Evolutionary conservation across 2,329 filamentous ascomycete genomes (phyloP).

Genomic region (Exophiala aquamarina): DNA sequence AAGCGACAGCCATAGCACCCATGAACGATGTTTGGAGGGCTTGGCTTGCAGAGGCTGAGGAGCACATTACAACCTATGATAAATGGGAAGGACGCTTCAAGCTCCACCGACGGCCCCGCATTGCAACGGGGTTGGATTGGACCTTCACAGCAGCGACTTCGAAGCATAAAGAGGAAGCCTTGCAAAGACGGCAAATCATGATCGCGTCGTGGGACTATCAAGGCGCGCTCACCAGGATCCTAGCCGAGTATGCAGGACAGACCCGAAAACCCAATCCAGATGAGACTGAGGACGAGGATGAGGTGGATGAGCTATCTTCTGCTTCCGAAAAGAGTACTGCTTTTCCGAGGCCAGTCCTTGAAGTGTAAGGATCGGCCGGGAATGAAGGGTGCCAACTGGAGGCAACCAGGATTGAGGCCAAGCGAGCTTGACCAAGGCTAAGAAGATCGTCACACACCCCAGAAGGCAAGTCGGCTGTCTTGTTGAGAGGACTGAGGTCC

Average conservation of each 20-base stretch:
- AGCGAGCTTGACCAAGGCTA: no score
- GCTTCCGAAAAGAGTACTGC: no score
- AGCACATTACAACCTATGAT: slow-evolving; percentile 7
- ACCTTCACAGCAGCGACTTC: slow-evolving; percentile 3
- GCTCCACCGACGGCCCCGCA: slow-evolving; percentile 7
- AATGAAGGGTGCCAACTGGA: no score
- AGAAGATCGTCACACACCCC: no score
- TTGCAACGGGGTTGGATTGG: slow-evolving; percentile 5
- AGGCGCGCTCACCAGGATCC: slow-evolving; percentile 1
- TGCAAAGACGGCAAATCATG: slow-evolving; percentile 4
- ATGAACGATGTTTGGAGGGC: slow-evolving; percentile 39
- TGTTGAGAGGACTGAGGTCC: no score
- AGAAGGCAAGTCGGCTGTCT: no score
- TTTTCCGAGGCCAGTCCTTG: no score
- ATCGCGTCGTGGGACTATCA: slow-evolving; percentile 8
- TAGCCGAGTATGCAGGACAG: background rate
- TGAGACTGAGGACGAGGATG: background rate
- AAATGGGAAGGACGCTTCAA: slow-evolving; percentile 5
- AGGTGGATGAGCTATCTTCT: background rate
- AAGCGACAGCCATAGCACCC: slow-evolving; percentile 36
- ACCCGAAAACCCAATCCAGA: background rate
- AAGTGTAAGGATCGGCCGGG: no score
- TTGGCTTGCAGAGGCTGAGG: slow-evolving; percentile 39
- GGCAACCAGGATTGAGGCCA: no score
- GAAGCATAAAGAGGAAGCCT: background rate